Percentiles rank a stretch among this genome's conserved stretches.
phyloP scores from a whole-genome alignment of 73 alveolate species.

The Tetrahymena malaccensis region DNA sequence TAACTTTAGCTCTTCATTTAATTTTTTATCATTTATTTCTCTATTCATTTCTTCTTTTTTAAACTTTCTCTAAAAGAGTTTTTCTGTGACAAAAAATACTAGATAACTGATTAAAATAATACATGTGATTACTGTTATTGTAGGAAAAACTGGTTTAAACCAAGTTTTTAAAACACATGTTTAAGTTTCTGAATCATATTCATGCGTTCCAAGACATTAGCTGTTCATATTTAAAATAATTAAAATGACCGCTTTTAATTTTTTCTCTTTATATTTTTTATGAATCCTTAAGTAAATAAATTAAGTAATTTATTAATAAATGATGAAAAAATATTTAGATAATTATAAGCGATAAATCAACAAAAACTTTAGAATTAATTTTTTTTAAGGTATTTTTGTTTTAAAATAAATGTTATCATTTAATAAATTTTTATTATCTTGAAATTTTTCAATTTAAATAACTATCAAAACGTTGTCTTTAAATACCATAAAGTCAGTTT shows the following conservation, averaged over 20 bases:
- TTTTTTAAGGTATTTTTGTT: background rate
- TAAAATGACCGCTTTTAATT: background rate
- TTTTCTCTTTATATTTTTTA: too few relatives aligned
- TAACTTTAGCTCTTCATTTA: too few relatives aligned
- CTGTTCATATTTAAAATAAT: background rate
- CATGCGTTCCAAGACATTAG: background rate
- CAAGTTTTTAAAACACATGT: background rate
- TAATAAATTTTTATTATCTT: too few relatives aligned
- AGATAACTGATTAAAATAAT: background rate
- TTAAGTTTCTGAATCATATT: background rate
- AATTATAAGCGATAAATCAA: too few relatives aligned
- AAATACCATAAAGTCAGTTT: conserved; percentile 22
- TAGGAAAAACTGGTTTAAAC: background rate
- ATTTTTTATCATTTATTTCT: too few relatives aligned
- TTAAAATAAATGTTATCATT: background rate
- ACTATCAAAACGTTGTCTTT: background rate
- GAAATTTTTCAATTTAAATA: background rate
- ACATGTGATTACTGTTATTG: background rate
- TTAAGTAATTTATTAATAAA: too few relatives aligned
- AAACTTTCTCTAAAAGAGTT: too few relatives aligned
- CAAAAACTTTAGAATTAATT: too few relatives aligned
- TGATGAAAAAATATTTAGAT: too few relatives aligned
- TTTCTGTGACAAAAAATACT: too few relatives aligned
- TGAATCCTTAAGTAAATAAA: too few relatives aligned
- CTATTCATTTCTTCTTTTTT: background rate